These are phyloP conservation scores for Myriosclerotinia curreyana DNA, from an alignment of 2,329 filamentous ascomycete species.

Conservation along the genomic window DNA sequence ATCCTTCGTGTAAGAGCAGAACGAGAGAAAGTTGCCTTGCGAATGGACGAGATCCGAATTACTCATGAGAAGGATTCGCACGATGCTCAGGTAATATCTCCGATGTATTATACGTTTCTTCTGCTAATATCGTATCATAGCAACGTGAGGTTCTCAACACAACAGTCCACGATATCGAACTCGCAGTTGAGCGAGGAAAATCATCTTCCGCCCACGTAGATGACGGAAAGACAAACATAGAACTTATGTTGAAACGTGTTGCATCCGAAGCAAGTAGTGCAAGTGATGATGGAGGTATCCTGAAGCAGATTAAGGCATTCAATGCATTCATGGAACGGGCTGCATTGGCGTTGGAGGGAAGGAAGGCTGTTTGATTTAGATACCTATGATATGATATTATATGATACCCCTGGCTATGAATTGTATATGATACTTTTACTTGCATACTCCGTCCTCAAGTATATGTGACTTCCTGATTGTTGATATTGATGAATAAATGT, in stretches of 20 bases:
- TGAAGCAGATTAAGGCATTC: conserved; percentile 58
- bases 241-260: conserved; percentile 55
- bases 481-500: neutral
- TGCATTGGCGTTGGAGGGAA: conserved; percentile 52
- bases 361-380: conserved; percentile 26
- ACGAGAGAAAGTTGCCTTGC: conserved; percentile 59
- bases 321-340: conserved; percentile 62
- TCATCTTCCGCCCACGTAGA: conserved; percentile 49
- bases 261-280: conserved; percentile 52
- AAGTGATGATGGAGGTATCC: conserved; percentile 50
- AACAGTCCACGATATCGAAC: conserved; percentile 59
- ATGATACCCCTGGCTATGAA: conserved; percentile 20
- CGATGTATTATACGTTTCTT: neutral
- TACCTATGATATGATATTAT: neutral
- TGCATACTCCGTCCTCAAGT: too few relatives aligned
- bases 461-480: neutral
- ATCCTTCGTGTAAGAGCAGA: conserved; percentile 58
- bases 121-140: conserved; percentile 34
- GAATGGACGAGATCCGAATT: conserved; percentile 60
- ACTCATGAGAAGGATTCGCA: conserved; percentile 56
- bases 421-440: neutral
- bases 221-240: conserved; percentile 53
- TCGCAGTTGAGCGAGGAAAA: conserved; percentile 52
- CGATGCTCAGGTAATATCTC: conserved; percentile 47
- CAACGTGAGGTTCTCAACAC: conserved; percentile 53